These are phyloP conservation scores for Podaxis mareebaensis DNA, from an alignment of 768 basidiomycete species.

Conservation along the genomic window DNA sequence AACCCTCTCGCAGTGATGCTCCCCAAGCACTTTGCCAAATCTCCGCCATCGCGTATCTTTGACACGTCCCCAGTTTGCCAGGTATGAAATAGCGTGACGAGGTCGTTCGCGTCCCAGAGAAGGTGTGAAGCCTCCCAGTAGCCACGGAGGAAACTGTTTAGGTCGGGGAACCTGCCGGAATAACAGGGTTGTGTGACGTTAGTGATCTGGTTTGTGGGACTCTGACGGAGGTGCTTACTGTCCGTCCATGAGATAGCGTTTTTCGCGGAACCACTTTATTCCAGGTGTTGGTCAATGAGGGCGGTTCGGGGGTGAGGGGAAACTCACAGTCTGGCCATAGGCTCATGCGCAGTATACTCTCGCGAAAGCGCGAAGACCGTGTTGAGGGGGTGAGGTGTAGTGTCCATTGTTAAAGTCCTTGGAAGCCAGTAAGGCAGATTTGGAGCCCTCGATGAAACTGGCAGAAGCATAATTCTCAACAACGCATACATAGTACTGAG, in stretches of 20 bases:
- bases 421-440: constrained; percentile 52
- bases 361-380: constrained; percentile 55
- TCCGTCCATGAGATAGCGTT: constrained; percentile 44
- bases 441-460: constrained; percentile 62
- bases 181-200: not conserved
- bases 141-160: constrained; percentile 51
- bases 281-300: not conserved
- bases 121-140: constrained; percentile 50
- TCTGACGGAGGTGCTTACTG: constrained; percentile 26
- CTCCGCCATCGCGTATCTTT: constrained; percentile 39
- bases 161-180: constrained; percentile 40
- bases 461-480: not conserved
- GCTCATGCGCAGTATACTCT: constrained; percentile 61
- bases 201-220: not conserved
- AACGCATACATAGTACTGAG: not conserved
- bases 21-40: constrained; percentile 40
- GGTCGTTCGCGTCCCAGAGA: constrained; percentile 57
- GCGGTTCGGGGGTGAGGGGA: not conserved
- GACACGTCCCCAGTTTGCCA: constrained; percentile 55
- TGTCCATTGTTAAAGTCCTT: constrained; percentile 57
- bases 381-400: constrained; percentile 46
- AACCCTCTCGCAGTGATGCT: constrained; percentile 52
- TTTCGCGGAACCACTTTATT: constrained; percentile 54
- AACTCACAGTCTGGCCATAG: constrained; percentile 51
- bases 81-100: constrained; percentile 47